These are phyloP conservation scores for Tuber aestivum DNA, from an alignment of 495 filamentous ascomycete genomes.

Conservation along the genomic window DNA sequence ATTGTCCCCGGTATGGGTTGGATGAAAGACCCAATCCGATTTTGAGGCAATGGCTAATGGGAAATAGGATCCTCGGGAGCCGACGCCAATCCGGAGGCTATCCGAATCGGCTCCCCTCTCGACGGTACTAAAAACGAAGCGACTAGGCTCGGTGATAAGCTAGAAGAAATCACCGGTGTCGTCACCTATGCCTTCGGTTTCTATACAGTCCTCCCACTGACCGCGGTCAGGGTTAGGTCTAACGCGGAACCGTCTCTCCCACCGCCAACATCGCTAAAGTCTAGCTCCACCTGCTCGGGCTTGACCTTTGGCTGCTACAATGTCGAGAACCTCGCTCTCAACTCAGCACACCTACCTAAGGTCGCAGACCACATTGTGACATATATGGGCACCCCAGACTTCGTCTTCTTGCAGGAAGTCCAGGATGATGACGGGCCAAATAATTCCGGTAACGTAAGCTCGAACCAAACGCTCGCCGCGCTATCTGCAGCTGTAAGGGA, in stretches of 20 bases:
- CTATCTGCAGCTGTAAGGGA: constrained; percentile 46
- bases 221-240: constrained; percentile 46
- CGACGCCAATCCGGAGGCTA: constrained; percentile 60
- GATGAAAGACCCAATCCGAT: background rate
- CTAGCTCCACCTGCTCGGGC: constrained; percentile 48
- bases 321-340: constrained; percentile 55
- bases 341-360: constrained; percentile 45
- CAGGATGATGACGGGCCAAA: constrained; percentile 55
- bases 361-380: constrained; percentile 54
- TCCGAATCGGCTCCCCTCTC: constrained; percentile 55
- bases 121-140: constrained; percentile 55
- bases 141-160: constrained; percentile 53
- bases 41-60: constrained; percentile 1
- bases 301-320: constrained; percentile 58
- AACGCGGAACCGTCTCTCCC: constrained; percentile 43
- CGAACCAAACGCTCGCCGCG: constrained; percentile 48
- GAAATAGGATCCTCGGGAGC: constrained; percentile 8
- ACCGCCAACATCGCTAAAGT: constrained; percentile 47
- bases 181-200: constrained; percentile 55
- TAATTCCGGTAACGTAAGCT: constrained; percentile 49
- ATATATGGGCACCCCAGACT: constrained; percentile 51
- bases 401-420: constrained; percentile 58
- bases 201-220: constrained; percentile 56
- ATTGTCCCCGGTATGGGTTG: constrained; percentile 42
- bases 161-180: constrained; percentile 56